These are phyloP conservation scores for Lactarius deliciosus DNA, from an alignment of 768 basidiomycete species.

Conservation along the genomic window DNA sequence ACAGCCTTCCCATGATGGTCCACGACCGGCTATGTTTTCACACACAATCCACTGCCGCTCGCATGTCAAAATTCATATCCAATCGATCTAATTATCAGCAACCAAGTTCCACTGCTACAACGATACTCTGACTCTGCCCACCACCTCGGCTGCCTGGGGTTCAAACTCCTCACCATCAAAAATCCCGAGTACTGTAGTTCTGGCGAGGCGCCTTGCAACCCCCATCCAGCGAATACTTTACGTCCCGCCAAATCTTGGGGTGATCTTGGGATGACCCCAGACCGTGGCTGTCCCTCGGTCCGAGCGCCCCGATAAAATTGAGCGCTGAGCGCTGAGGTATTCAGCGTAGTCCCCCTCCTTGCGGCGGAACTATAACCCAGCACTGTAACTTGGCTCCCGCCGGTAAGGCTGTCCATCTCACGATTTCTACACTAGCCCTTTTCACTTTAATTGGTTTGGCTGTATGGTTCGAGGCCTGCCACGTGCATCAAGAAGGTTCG, in stretches of 20 bases:
- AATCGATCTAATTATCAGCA: not conserved
- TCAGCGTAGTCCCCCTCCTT: not conserved
- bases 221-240: constrained; percentile 8
- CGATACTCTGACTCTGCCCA: not conserved
- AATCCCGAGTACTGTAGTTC: not conserved
- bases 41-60: constrained; percentile 4
- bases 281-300: not conserved
- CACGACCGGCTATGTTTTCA: constrained; percentile 4
- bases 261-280: not conserved
- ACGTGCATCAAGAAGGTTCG: not conserved
- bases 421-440: not conserved
- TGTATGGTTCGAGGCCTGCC: not conserved
- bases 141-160: not conserved
- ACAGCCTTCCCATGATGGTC: constrained; percentile 9
- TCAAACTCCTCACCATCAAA: not conserved
- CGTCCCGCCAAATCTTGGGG: not conserved
- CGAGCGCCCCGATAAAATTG: constrained; percentile 1
- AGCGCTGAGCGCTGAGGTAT: not conserved
- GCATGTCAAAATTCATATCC: not conserved
- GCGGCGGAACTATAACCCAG: not conserved
- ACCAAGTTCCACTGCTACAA: not conserved
- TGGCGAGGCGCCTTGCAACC: constrained; percentile 6
- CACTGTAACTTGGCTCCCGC: not conserved
- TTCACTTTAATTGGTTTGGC: not conserved
- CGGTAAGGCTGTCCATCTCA: not conserved